phyloP scores from a whole-genome alignment of 2,329 filamentous ascomycete genomes.

The Xylaria sp. region DNA sequence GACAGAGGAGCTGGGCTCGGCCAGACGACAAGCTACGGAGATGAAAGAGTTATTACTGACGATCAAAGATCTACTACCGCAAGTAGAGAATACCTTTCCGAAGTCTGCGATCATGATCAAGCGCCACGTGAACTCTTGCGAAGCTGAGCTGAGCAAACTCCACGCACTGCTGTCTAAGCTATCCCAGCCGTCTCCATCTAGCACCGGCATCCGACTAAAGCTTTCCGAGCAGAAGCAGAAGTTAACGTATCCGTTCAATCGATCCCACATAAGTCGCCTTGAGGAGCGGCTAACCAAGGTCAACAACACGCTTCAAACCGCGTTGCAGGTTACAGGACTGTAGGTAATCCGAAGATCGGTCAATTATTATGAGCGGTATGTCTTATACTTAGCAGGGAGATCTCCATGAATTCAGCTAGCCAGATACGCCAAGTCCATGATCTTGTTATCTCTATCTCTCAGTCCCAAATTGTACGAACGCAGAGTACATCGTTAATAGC shows the following conservation, averaged over 20 bases:
- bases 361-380: background rate
- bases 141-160: conserved; percentile 21
- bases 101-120: conserved; percentile 9
- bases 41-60: conserved; percentile 21
- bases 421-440: conserved; percentile 1
- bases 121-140: conserved; percentile 20
- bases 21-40: background rate
- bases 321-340: conserved; percentile 27
- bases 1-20: conserved; percentile 22
- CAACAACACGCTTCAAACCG: conserved; percentile 28
- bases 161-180: conserved; percentile 14
- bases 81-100: conserved; percentile 4
- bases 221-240: conserved; percentile 20
- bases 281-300: conserved; percentile 14
- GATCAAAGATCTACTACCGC: conserved; percentile 15
- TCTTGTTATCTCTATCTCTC: conserved; percentile 10
- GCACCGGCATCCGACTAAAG: conserved; percentile 9
- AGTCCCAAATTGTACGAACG: background rate
- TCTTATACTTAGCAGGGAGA: conserved; percentile 10
- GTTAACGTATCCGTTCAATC: conserved; percentile 32
- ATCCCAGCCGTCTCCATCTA: background rate
- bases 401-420: conserved; percentile 8
- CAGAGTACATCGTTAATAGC: background rate
- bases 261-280: conserved; percentile 20
- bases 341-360: background rate